These are phyloP conservation scores for Colletotrichum sp. DNA, from an alignment of 2,329 filamentous ascomycete genomes.

Conservation along the genomic window DNA sequence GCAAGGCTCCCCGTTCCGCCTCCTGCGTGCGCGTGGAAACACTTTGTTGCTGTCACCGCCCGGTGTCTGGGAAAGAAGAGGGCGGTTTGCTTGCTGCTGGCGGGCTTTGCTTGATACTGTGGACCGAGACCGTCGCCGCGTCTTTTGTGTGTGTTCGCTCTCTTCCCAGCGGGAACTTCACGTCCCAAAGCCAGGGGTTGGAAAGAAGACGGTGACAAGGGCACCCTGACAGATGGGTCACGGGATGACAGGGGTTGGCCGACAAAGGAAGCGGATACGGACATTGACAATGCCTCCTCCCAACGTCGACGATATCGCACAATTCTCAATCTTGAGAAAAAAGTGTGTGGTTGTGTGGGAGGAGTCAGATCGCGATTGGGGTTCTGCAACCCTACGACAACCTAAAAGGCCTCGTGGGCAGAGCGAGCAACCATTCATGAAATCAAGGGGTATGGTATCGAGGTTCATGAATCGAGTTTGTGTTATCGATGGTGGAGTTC, in stretches of 20 bases:
- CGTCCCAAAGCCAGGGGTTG: not conserved
- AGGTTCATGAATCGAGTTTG: conserved; percentile 6
- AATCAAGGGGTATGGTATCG: not conserved
- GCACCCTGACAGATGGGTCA: not conserved
- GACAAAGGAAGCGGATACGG: not conserved
- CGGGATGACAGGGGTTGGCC: not conserved
- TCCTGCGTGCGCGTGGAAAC: not conserved
- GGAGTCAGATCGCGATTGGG: conserved; percentile 7
- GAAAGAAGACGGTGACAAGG: not conserved
- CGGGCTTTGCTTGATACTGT: not conserved
- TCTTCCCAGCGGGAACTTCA: not conserved
- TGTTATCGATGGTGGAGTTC: conserved; percentile 12
- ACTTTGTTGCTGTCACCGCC: not conserved
- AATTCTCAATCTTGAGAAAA: not conserved
- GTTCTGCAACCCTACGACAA: conserved; percentile 3
- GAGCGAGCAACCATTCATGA: not conserved
- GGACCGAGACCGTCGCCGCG: not conserved
- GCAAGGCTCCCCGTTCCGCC: not conserved
- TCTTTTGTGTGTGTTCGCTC: not conserved
- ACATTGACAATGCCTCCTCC: not conserved
- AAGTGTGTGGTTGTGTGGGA: not conserved
- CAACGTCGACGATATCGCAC: not conserved
- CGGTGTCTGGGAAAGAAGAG: not conserved
- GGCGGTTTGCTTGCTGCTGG: not conserved
- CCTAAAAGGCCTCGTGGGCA: not conserved